Percentiles rank a stretch among this genome's conserved stretches.
phyloP scores from a whole-genome alignment of 2,329 filamentous ascomycete species.

The Hypoxylon sp. region DNA sequence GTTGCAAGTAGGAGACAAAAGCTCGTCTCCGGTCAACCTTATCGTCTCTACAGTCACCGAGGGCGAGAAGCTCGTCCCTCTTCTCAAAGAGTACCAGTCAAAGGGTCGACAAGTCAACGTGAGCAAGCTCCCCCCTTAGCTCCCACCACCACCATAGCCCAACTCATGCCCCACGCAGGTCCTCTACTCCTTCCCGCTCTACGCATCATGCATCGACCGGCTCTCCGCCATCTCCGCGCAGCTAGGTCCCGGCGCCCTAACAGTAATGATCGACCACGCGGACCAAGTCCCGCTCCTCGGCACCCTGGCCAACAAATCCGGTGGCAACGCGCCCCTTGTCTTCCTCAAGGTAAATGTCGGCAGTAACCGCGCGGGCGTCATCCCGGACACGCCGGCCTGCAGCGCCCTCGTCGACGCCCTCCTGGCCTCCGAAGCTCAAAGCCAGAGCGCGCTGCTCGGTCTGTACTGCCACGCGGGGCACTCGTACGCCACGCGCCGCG shows the following conservation, averaged over 20 bases:
- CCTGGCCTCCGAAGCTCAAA: slow-evolving; percentile 57
- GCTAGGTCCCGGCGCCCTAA: slow-evolving; percentile 68
- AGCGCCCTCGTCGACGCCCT: slow-evolving; percentile 59
- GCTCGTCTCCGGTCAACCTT: slow-evolving; percentile 65
- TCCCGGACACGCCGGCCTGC: slow-evolving; percentile 61
- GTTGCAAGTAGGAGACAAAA: slow-evolving; percentile 74
- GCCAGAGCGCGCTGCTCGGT: slow-evolving; percentile 64
- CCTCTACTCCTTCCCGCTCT: slow-evolving; percentile 78
- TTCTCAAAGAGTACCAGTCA: slow-evolving; percentile 68
- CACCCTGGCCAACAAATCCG: slow-evolving; percentile 56
- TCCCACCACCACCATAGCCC: background rate
- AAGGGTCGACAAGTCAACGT: slow-evolving; percentile 70
- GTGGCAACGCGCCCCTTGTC: slow-evolving; percentile 64
- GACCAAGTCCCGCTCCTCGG: slow-evolving; percentile 66
- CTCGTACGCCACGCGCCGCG: slow-evolving; percentile 71
- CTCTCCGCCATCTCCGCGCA: slow-evolving; percentile 66
- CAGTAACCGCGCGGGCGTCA: slow-evolving; percentile 75
- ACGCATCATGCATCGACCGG: slow-evolving; percentile 69
- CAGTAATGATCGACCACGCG: slow-evolving; percentile 77
- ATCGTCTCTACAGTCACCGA: slow-evolving; percentile 81
- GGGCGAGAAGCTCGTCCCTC: slow-evolving; percentile 73
- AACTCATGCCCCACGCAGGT: slow-evolving; percentile 56
- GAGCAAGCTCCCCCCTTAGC: slow-evolving; percentile 43
- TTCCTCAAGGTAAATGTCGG: slow-evolving; percentile 83
- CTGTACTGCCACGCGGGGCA: slow-evolving; percentile 81